Percentiles rank a stretch among this genome's conserved stretches.
Conservation (phyloP, 129 eudicot species). For the Centrapalus pauciflorus region DNA sequence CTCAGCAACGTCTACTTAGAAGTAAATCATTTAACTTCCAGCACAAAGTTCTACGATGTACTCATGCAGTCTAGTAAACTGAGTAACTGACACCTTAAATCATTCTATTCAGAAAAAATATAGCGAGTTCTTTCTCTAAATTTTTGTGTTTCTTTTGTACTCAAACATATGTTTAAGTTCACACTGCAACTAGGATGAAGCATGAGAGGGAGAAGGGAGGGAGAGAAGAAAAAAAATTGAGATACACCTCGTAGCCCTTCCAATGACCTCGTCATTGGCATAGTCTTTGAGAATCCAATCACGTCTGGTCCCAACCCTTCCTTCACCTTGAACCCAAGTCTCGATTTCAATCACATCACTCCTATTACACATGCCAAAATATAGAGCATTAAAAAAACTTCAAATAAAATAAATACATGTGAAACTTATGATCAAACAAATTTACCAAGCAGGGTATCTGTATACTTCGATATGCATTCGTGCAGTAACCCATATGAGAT, state of each 20-base stretch:
- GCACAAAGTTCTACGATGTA: no score
- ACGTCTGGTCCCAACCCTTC: constrained; percentile 77
- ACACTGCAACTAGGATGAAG: background rate
- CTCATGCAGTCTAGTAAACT: no score
- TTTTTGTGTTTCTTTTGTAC: no score
- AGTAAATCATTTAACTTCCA: no score
- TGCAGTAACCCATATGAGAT: constrained; percentile 89
- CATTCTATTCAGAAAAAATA: no score
- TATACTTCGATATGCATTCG: constrained; percentile 85
- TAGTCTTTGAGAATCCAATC: constrained; percentile 77
- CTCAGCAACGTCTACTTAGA: no score
- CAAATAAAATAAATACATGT: background rate
- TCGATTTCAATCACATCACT: constrained; percentile 79
- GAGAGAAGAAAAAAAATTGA: background rate
- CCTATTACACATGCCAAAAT: constrained; percentile 35
- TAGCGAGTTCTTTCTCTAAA: background rate
- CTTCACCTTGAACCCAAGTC: constrained; percentile 91
- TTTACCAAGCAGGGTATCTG: constrained; percentile 82
- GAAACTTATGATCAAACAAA: background rate
- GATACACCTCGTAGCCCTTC: constrained; percentile 78
- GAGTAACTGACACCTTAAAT: background rate
- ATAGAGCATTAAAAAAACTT: background rate
- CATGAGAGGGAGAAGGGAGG: background rate
- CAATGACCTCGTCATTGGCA: constrained; percentile 75
- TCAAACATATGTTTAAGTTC: background rate